Base-by-base conservation (phyloP, 2,329 filamentous ascomycete species). In the Aspergillus viridinutans region DNA sequence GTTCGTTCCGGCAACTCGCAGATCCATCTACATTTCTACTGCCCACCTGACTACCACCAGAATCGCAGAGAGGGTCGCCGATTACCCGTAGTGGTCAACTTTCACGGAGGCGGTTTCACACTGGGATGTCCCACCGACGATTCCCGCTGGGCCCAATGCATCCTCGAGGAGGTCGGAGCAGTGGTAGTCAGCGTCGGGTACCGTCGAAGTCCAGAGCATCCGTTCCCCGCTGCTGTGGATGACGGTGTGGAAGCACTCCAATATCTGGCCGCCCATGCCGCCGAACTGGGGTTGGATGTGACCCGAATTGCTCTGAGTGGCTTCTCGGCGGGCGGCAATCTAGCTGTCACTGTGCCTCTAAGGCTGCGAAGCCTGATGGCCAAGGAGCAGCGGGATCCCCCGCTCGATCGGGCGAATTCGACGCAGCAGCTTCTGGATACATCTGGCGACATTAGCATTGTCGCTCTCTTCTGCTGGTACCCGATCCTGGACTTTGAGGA, bases 81-180 rank as follows among this genome's bases (percentile, higher is more conserved):
- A 28, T 85, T 81, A 55, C 83, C 84, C 0, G 80, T 84, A 3
- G 78, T 85, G 2, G 79, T 87, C 62, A 86, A 86, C 65, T 86
- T 86, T 63, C 85, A 87, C 60, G 84, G 85, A 17, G 85, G 85
- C 47, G 85, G 85, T 1, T 87, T 87, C 68, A 84, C 81, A 0
- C 69, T 87, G 5, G 85, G 85, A 4, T 78, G 75, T 4, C 79
- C 84, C 7, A 81, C 80, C 17, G 85, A 88, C 65, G 85, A 88
- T 71, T 78, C 79, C 48, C 78, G 83, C 56, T 87, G 84, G 84
- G 80, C 81, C 45, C 75, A 76, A 25, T 77, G 78, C 6, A 81
- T 86, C 2, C 75, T 85, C n/a, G 66, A 81, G 2, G 74, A 85
- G 56, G 78, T 82, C 14, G 77, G 77, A 49, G 84, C 84, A 3